Conservation (phyloP, 2,329 filamentous ascomycete genomes). For the Paecilomyces sp. region DNA sequence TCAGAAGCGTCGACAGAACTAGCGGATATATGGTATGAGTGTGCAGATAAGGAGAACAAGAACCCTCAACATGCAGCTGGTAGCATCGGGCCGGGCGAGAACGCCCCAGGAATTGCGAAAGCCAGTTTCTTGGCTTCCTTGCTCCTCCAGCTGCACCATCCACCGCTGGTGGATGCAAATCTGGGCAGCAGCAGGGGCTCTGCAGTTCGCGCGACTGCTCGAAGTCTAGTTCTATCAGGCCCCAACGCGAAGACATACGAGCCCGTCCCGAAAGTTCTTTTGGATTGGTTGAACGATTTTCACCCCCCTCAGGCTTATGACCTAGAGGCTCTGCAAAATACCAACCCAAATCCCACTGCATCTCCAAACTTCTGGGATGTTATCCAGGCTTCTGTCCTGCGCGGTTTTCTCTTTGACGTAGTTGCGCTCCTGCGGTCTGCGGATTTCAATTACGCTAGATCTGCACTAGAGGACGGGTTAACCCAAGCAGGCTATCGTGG, state of each 20-base stretch:
- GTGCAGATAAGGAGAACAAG: conserved; percentile 37
- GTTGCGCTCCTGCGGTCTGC: conserved; percentile 64
- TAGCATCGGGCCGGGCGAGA: conserved; percentile 58
- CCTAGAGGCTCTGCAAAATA: conserved; percentile 55
- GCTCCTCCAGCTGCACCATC: conserved; percentile 72
- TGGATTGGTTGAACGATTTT: conserved; percentile 73
- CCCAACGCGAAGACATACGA: conserved; percentile 18
- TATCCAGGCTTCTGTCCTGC: conserved; percentile 65
- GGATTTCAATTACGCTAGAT: conserved; percentile 70
- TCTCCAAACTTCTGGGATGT: conserved; percentile 80
- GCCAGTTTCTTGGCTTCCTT: conserved; percentile 73
- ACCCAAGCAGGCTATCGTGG: conserved; percentile 64
- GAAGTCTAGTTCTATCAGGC: conserved; percentile 21
- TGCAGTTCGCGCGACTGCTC: conserved; percentile 16
- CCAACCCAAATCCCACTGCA: conserved; percentile 65
- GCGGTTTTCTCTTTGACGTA: conserved; percentile 64
- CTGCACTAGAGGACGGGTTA: conserved; percentile 54
- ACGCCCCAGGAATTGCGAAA: conserved; percentile 61
- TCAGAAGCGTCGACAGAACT: conserved; percentile 29
- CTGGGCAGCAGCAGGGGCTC: conserved; percentile 15
- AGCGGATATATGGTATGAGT: conserved; percentile 24
- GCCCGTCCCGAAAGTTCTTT: conserved; percentile 66
- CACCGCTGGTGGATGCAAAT: conserved; percentile 34
- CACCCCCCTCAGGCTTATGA: conserved; percentile 67
- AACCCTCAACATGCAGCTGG: conserved; percentile 37